Base-by-base conservation (phyloP, 2,329 filamentous ascomycete genomes). In the Aspergillus ruber region DNA sequence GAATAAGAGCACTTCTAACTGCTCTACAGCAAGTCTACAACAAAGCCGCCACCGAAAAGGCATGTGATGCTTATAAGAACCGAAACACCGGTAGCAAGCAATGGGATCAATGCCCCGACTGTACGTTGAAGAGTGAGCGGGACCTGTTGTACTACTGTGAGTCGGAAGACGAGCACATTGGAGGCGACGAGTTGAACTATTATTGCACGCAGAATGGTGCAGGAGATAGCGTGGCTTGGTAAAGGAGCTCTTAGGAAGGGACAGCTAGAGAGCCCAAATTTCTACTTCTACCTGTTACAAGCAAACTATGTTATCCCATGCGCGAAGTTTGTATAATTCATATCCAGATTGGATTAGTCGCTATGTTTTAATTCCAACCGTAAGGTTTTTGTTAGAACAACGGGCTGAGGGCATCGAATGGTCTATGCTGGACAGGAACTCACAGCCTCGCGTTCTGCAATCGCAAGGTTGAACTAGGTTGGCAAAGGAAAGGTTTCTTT, bases 71-170 rank as follows among this genome's bases (percentile, higher is more conserved):
- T 3, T 58, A 58, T 43, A 56, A 52, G 39, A 52, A 50, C 15
- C 54, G 56, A 41, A 58, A 56, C 42, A 58, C 54, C 9, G 56
- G 56, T 3, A 38, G 42, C 46, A 43, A 55, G 35, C 52, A 56
- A 41, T 58, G 54, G 54, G 56, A 58, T 18, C 45, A 48, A 21
- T 58, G 56, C 15, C 54, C 54, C 2, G 56, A 58, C 38, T 58
- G 56, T 46, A 50, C 52, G 7, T 23, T 54, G 15, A 25, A 43
- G 20, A 55, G 38, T 21, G 53, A 50, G 23, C 44, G 45, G 18
- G 49, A 49, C 10, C 33, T 56, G 23, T 39, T 55, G 27, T 52
- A 50, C 39, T 56, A 58, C 41, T 58, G 56, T 40, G 47, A 58
- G n/a, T 55, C 53, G n/a, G 47, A 47, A 2, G 54, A 38, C 0